Conservation (phyloP, 2,329 filamentous ascomycete genomes). For the Hypoxylon sp. region DNA sequence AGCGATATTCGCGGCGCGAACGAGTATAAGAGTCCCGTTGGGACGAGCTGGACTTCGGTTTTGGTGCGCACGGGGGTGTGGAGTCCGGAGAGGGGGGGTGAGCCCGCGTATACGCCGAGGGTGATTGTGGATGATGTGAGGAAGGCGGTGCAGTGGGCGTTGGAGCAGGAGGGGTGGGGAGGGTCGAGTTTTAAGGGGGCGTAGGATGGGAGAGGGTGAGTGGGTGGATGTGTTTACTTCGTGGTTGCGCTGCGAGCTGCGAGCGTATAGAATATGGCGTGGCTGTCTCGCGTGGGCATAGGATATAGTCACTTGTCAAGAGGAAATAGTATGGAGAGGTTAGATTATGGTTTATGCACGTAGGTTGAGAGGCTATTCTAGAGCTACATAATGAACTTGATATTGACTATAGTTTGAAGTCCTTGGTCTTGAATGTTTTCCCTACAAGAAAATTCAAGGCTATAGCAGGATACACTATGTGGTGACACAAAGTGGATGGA, state of each 20-base stretch:
- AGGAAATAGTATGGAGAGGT: not conserved
- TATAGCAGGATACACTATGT: not conserved
- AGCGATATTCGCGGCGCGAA: constrained; percentile 94
- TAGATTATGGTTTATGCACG: not conserved
- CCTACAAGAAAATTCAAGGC: no score
- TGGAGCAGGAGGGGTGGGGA: constrained; percentile 68
- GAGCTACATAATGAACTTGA: not conserved
- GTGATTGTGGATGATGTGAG: constrained; percentile 81
- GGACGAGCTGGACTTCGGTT: constrained; percentile 82
- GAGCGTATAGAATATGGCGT: not conserved
- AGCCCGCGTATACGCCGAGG: constrained; percentile 73
- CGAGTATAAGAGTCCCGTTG: constrained; percentile 74
- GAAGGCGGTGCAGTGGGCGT: constrained; percentile 82
- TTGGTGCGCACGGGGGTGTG: constrained; percentile 88
- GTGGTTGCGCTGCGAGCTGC: not conserved
- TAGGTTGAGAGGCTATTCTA: not conserved
- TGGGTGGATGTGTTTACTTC: not conserved
- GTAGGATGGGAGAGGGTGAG: not conserved
- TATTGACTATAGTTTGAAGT: not conserved
- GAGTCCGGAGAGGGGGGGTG: constrained; percentile 57
- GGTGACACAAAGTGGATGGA: no score
- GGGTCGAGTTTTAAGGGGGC: constrained; percentile 1
- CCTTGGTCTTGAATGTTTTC: not conserved
- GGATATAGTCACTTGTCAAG: not conserved
- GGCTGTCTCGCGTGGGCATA: not conserved